Percentiles rank a stretch among this genome's conserved stretches.
Evolutionary conservation across 305 asterid species (phyloP).

Genomic region (Rubia peregrina): DNA sequence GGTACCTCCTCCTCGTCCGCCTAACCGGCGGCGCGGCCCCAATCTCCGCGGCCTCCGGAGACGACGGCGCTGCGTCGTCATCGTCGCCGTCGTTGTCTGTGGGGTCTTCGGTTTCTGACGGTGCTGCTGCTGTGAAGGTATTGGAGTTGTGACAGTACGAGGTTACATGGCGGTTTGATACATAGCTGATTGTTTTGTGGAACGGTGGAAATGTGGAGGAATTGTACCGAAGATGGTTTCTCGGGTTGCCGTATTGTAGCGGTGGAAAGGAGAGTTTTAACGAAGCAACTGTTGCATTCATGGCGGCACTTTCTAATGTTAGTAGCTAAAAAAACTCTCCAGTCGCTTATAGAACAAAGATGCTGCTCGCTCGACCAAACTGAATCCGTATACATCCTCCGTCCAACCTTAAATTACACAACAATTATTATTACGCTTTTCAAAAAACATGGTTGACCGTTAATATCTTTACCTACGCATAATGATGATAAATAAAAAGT

Average conservation of each 20-base stretch:
- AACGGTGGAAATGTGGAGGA: slow-evolving; percentile 6
- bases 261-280: slow-evolving; percentile 13
- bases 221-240: slow-evolving; percentile 15
- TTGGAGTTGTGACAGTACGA: slow-evolving; percentile 19
- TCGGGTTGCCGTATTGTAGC: slow-evolving; percentile 4
- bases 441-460: no score
- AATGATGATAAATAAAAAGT: no score
- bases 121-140: slow-evolving; percentile 16
- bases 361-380: no score
- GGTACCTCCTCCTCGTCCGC: slow-evolving; percentile 44
- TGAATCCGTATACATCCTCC: no score
- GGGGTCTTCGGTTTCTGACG: slow-evolving; percentile 32
- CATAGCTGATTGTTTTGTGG: neutral
- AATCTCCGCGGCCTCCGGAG: slow-evolving; percentile 2
- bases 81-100: slow-evolving; percentile 8
- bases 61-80: slow-evolving; percentile 16
- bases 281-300: slow-evolving; percentile 16
- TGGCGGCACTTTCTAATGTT: slow-evolving; percentile 3
- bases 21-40: slow-evolving; percentile 31
- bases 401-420: no score
- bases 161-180: slow-evolving; percentile 8
- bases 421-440: no score
- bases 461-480: no score
- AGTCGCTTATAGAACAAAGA: no score
- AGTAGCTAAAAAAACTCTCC: no score